Evolutionary conservation across 1,139 yeast genomes (phyloP), one percentile per base, ranked within the genome.

Genomic region (Geotrichum reessii): DNA sequence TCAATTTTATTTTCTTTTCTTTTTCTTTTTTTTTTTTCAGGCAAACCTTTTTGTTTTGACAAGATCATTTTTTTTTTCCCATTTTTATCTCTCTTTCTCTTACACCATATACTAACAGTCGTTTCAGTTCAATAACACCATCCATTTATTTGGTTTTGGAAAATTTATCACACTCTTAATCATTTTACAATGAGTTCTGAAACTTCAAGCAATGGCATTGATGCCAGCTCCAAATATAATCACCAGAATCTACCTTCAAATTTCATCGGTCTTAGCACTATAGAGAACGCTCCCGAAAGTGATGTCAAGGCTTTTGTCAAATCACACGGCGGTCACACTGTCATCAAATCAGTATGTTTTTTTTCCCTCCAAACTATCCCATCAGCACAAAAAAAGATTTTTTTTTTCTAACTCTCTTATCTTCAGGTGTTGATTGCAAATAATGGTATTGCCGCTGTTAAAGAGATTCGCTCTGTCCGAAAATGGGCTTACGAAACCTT

Each of bases 401-500:
- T 2, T 24, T 17, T 33, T 42, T 31, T 9, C 48, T 46, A 46
- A 46, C 48, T 19, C 28, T 31, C 4, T 31, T 24, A 8, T 25
- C 27, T 33, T 37, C 12, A 73, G 70, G 86, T 93, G 53, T 81
- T 93, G 67, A 93, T 93, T 70, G 98, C 99, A 61, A 93, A 93
- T 75, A 93, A 93, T 73, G 99, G 99, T 82, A 95, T 93, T 73
- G 99, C 96, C 47, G 99, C 99, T 58, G 99, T 93, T 62, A 93
- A 93, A 74, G 98, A 93, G 77, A 95, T 95, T 72, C 83, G 99
- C 69, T 89, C 97, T 12, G 91, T 93, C 55, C 84, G 99, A 75
- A 92, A 92, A 80, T 95, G 99, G 99, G 93, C 98, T 50, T 95
- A 93, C 75, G 98, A 93, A 75, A 91, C 97, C 28, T 93, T 93